Conservation (phyloP, 2,329 filamentous ascomycete genomes). For the Chaetomiaceae sp. region DNA sequence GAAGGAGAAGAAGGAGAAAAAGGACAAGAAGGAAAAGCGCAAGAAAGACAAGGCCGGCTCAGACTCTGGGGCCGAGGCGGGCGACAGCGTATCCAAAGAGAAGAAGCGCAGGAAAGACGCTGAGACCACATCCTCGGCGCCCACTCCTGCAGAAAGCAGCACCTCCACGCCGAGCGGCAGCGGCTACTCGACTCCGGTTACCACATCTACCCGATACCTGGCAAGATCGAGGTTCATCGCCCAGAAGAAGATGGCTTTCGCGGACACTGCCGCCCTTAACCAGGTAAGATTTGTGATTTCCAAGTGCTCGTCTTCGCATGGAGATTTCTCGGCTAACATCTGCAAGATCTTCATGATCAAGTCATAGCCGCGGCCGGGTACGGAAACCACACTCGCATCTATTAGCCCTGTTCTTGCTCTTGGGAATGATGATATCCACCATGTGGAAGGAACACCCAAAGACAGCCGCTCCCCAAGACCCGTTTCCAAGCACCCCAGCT, state of each 20-base stretch:
- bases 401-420: background rate
- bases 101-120: no score
- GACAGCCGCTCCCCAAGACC: no score
- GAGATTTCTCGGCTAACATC: conserved; percentile 26
- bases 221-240: conserved; percentile 79
- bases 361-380: conserved; percentile 21
- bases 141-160: conserved; percentile 35
- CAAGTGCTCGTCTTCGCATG: no score
- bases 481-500: no score
- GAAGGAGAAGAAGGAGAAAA: conserved; percentile 36
- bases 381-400: background rate
- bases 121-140: conserved; percentile 11
- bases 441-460: background rate
- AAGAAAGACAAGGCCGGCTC: conserved; percentile 34
- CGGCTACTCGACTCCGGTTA: conserved; percentile 28
- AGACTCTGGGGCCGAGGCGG: conserved; percentile 27
- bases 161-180: conserved; percentile 44
- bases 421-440: no score
- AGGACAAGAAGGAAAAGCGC: conserved; percentile 44
- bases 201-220: conserved; percentile 58
- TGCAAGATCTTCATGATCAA: conserved; percentile 67
- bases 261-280: conserved; percentile 77
- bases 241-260: conserved; percentile 77
- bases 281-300: conserved; percentile 55
- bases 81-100: conserved; percentile 26